These are phyloP conservation scores for Entomortierella beljakovae DNA, from an alignment of 192 early-diverging fungal species.

Conservation along the genomic window DNA sequence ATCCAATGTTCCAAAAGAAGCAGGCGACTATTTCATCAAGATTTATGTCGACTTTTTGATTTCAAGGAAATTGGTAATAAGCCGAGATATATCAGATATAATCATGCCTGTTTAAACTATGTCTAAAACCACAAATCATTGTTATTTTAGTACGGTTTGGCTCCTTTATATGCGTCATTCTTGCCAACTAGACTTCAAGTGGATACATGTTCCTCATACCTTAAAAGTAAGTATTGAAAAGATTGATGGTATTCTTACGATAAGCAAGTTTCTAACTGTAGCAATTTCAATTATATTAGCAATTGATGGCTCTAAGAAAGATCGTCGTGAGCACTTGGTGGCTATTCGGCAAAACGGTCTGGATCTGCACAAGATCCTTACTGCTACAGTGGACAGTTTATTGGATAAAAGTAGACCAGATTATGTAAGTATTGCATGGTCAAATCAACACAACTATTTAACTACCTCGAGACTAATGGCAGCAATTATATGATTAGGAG, in stretches of 20 bases:
- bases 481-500: no score
- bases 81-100: no score
- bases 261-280: no score
- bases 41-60: conserved; percentile 62
- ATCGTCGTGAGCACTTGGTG: conserved; percentile 21
- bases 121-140: no score
- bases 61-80: conserved; percentile 33
- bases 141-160: conserved; percentile 34
- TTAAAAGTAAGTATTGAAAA: conserved; percentile 36
- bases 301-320: conserved; percentile 14
- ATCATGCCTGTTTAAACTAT: no score
- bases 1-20: conserved; percentile 53
- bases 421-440: conserved; percentile 7
- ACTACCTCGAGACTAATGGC: no score
- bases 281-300: neutral
- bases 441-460: neutral
- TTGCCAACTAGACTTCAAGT: conserved; percentile 34
- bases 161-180: conserved; percentile 43
- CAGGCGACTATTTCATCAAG: conserved; percentile 63
- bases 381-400: conserved; percentile 40
- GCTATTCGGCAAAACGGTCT: conserved; percentile 27
- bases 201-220: conserved; percentile 33
- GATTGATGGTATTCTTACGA: no score
- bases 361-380: conserved; percentile 30
- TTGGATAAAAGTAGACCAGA: conserved; percentile 15